Conservation (phyloP, 179 eudicot species). For the Silene noctiflora region DNA sequence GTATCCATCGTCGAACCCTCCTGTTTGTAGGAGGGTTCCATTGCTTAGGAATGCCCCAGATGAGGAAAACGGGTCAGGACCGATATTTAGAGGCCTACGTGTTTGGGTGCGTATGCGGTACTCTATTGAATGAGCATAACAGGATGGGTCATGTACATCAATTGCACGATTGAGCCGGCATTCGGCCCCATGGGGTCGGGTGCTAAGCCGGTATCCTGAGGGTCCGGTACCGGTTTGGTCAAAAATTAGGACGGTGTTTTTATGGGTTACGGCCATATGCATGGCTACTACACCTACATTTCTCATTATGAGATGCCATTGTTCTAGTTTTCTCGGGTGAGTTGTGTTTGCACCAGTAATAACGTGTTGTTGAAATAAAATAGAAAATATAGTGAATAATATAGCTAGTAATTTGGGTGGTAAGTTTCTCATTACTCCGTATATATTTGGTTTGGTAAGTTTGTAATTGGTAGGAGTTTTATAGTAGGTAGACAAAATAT, state of each 20-base stretch:
- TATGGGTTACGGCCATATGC: slow-evolving; percentile 31
- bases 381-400: not conserved
- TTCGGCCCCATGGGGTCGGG: slow-evolving; percentile 28
- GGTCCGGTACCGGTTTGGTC: slow-evolving; percentile 50
- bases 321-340: slow-evolving; percentile 18
- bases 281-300: slow-evolving; percentile 54
- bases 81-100: slow-evolving; percentile 39
- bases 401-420: not conserved
- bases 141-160: slow-evolving; percentile 35
- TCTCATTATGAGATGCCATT: slow-evolving; percentile 51
- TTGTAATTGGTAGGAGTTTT: not conserved
- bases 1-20: slow-evolving; percentile 33
- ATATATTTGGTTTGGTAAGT: too few species aligned
- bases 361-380: not conserved
- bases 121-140: slow-evolving; percentile 70
- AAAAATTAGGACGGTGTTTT: slow-evolving; percentile 46
- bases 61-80: slow-evolving; percentile 36
- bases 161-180: slow-evolving; percentile 15
- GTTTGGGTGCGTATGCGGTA: slow-evolving; percentile 39
- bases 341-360: not conserved
- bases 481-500: not conserved
- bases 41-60: slow-evolving; percentile 33
- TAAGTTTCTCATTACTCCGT: not conserved
- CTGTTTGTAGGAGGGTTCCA: slow-evolving; percentile 38
- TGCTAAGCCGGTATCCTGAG: slow-evolving; percentile 39